Base-by-base conservation (phyloP, 2,329 filamentous ascomycete species). In the Scytalidium sp. region DNA sequence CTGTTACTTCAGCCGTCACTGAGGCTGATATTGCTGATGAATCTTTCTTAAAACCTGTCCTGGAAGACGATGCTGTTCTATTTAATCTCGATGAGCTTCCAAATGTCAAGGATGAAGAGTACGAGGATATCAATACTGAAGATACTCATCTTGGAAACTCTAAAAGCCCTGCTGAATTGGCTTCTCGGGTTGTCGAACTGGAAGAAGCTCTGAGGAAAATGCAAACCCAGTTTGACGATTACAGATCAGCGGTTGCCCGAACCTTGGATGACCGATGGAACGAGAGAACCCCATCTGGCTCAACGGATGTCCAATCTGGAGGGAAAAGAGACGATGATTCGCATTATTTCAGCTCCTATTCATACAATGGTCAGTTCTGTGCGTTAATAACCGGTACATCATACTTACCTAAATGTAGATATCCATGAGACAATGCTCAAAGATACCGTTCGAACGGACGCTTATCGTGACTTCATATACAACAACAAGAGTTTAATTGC, bases 391-490 rank as follows among this genome's bases (percentile, higher is more conserved):
- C 23, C 19, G 32, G 25, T 25, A 41, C 27, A 29, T 27, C 20
- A 36, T 40, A 41, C 49, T 56, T 50, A 58, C 43, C 42, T 41
- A 22, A 7, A 15, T n/a, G 17, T 64, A 88, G 89, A 90, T 50
- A 97, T 97, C 49, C 92, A 97, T 67, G 90, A 96, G 65, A 91
- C 88, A 7, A 97, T 97, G 92, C 79, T 97, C 54, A 96, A 96
- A 67, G 92, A 97, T 64, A 77, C 81, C 0, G 79, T 96, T 39
- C 87, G 92, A 46, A 97, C 92, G 10, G 88, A 96, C 61, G 87
- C 90, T 3, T 97, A 97, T 70, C 84, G 92, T 42, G 91, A 97
- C 70, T 96, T 97, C 66, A 91, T 97, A 62, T 96, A 97, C 72
- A 83, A 85, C 58, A 90, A 97, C 73, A 94, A 96, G 68, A 76